These are phyloP conservation scores for Puccinia polysora DNA, from an alignment of 1,284 basidiomycete genomes.

Conservation along the genomic window DNA sequence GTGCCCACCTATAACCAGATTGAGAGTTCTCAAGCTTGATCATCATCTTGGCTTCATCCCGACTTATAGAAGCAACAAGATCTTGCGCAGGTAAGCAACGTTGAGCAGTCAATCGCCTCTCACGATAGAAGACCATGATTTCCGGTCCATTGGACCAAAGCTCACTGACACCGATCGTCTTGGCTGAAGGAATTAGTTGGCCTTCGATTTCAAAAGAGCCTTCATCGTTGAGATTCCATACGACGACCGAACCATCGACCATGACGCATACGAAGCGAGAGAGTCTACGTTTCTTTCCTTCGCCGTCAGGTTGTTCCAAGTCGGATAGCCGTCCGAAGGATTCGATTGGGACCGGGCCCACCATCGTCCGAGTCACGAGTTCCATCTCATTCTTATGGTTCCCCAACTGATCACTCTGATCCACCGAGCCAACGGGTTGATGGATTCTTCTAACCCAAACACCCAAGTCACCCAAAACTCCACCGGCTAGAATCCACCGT, in stretches of 20 bases:
- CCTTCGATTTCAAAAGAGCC: constrained; percentile 9
- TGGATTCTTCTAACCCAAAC: not conserved
- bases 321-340: constrained; percentile 22
- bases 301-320: not conserved
- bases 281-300: not conserved
- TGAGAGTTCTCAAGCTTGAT: constrained; percentile 19
- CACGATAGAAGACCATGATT: constrained; percentile 25
- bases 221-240: not conserved
- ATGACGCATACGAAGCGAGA: constrained; percentile 17
- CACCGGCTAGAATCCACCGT: constrained; percentile 27
- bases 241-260: constrained; percentile 23
- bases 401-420: not conserved
- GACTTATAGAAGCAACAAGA: constrained; percentile 5
- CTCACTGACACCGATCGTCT: constrained; percentile 16
- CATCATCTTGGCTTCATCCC: constrained; percentile 22
- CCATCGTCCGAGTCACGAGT: constrained; percentile 17
- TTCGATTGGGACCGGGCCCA: constrained; percentile 29
- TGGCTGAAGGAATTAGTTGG: constrained; percentile 3
- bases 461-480: constrained; percentile 27
- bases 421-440: not conserved
- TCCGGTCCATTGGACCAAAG: constrained; percentile 34
- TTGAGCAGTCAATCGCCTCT: constrained; percentile 11
- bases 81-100: constrained; percentile 24
- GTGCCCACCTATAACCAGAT: not conserved
- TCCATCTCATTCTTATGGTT: not conserved